These are phyloP conservation scores for Neoboletus brunneissimus DNA, from an alignment of 768 basidiomycete species.

Conservation along the genomic window DNA sequence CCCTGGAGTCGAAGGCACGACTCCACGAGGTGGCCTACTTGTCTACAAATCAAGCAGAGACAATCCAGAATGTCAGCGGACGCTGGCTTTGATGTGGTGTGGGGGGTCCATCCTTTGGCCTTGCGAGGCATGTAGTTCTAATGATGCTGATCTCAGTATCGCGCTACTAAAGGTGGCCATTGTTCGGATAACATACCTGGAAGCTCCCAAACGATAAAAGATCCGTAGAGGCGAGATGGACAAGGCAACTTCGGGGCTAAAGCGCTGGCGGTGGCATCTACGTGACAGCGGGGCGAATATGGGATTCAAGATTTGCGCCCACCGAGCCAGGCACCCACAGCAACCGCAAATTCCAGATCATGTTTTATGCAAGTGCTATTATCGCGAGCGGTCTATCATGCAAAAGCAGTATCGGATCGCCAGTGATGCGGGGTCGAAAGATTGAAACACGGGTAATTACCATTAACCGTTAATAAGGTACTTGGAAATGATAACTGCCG, in stretches of 20 bases:
- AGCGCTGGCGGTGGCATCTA: neutral
- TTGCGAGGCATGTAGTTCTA: neutral
- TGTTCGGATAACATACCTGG: neutral
- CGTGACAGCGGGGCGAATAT: neutral
- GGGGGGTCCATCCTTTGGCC: neutral
- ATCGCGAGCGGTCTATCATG: too few species aligned
- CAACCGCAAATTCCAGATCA: neutral
- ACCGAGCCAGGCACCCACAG: neutral
- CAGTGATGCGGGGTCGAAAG: too few species aligned
- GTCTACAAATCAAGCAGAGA: neutral
- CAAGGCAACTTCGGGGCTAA: neutral
- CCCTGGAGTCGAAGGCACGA: neutral
- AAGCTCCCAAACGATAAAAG: too few species aligned
- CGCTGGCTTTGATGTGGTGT: neutral
- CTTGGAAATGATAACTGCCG: too few species aligned
- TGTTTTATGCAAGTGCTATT: too few species aligned
- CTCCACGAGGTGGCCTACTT: neutral
- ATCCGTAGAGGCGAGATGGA: neutral
- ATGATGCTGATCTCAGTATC: neutral
- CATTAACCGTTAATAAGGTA: too few species aligned
- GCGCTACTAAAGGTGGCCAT: too few species aligned
- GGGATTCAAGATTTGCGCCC: neutral
- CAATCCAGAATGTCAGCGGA: neutral
- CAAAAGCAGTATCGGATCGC: too few species aligned
- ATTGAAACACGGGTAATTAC: too few species aligned